Evolutionary conservation across 495 filamentous ascomycete species (phyloP).

Genomic region (Friedmanniomyces simplex): DNA sequence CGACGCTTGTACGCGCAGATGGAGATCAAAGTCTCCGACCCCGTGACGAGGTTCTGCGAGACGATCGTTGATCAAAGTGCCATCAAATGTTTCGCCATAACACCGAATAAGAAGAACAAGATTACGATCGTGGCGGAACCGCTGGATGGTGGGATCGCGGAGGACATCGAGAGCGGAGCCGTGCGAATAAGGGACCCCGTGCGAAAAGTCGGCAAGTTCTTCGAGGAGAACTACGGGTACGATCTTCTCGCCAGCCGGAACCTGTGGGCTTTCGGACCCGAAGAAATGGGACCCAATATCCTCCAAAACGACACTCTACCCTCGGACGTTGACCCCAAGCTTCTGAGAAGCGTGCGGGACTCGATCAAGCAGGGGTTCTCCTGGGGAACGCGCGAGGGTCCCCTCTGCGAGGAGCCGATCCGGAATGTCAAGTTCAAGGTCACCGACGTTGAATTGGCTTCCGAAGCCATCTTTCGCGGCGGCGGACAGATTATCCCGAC

Average conservation of each 20-base stretch:
- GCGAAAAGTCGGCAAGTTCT: conserved; percentile 88
- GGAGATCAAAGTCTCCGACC: conserved; percentile 97
- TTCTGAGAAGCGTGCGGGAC: conserved; percentile 78
- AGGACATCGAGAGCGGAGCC: conserved; percentile 84
- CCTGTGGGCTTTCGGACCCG: conserved; percentile 98
- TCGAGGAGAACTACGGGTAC: conserved; percentile 96
- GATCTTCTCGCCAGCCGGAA: conserved; percentile 87
- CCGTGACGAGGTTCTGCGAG: conserved; percentile 94
- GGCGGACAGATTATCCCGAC: conserved; percentile 97
- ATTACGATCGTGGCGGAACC: conserved; percentile 98
- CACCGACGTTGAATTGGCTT: conserved; percentile 78
- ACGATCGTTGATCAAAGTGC: conserved; percentile 96
- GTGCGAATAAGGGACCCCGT: conserved; percentile 90
- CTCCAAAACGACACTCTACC: conserved; percentile 93
- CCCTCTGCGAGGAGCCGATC: conserved; percentile 97
- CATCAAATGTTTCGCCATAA: conserved; percentile 95
- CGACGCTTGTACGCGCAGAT: conserved; percentile 93
- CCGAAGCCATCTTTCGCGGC: conserved; percentile 84
- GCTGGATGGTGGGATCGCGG: conserved; percentile 84
- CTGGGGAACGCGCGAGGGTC: conserved; percentile 92
- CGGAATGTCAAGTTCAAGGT: conserved; percentile 92
- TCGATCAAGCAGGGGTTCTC: conserved; percentile 89
- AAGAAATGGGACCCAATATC: conserved; percentile 91
- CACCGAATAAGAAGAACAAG: conserved; percentile 98
- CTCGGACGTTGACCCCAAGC: conserved; percentile 79